Conservation (phyloP, 129 eudicot genomes). For the Flaveria ramosissima region DNA sequence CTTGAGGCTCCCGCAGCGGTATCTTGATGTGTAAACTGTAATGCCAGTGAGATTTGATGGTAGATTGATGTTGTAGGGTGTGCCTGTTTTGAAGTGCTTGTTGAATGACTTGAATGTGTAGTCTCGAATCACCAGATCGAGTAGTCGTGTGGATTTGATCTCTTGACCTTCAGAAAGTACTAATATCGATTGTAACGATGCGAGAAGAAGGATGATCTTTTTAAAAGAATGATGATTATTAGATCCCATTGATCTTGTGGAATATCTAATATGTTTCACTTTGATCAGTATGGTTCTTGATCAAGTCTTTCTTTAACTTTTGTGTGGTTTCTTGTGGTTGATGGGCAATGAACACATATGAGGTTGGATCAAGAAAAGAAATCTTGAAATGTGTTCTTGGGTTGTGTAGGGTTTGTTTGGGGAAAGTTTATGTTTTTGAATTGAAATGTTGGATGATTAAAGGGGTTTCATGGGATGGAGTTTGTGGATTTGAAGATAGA, state of each 20-base stretch:
- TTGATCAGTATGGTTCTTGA: background rate
- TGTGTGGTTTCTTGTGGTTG: conserved; percentile 14
- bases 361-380: conserved; percentile 22
- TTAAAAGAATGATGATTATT: conserved; percentile 30
- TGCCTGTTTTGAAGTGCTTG: conserved; percentile 64
- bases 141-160: conserved; percentile 72
- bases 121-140: conserved; percentile 78
- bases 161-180: conserved; percentile 42
- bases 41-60: conserved; percentile 88
- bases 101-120: conserved; percentile 67
- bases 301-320: background rate
- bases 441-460: conserved; percentile 23
- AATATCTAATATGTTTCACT: too few relatives aligned
- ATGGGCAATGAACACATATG: conserved; percentile 16
- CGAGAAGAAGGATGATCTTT: conserved; percentile 32
- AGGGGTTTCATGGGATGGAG: conserved; percentile 15
- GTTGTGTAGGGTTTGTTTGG: conserved; percentile 17
- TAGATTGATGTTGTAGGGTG: conserved; percentile 46
- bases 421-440: conserved; percentile 25
- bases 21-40: conserved; percentile 51
- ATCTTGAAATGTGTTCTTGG: conserved; percentile 24
- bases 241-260: conserved; percentile 43
- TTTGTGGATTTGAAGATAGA: conserved; percentile 3
- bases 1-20: conserved; percentile 80
- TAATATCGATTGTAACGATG: conserved; percentile 39